Evolutionary conservation across 176 grass and related monocot species (phyloP), one percentile per base, ranked within the genome.

Genomic region (Cymbopogon citratus): DNA sequence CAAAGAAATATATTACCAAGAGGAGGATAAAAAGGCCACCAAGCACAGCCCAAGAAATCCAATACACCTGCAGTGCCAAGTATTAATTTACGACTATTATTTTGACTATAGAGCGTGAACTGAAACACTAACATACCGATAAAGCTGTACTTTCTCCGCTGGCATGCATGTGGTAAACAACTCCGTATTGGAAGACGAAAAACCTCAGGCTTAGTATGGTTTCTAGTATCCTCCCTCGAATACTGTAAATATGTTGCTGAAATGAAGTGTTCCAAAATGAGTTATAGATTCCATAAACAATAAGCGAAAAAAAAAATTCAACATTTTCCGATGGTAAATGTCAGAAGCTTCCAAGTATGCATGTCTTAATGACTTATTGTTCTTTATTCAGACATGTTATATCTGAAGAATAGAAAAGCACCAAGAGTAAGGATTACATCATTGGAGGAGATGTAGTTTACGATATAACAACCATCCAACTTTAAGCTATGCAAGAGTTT

Each of bases 161-260:
- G 73, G 86, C 87, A 69, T 92, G 5, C 89, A 97, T 87, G 77
- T 94, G 91, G 85, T 97, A 97, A 65, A 97, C 94, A 80, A 97
- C 77, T 79, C 94, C 94, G 78, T 89, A 97, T 77, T 97, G 94
- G 81, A 97, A 97, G 61, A 97, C 80, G 61, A 97, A 92, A 78
- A 97, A 97, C 60, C 94, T 92, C 39, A 92, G 84, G 84, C 94
- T 97, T 49, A 92, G 59, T 83, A 97, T 74, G 54, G 87, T 92
- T 63, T 97, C 94, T 65, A 97, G 78, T 87, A 97, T 94, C 46
- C 91, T 89, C 51, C 94, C 94, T 63, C 94, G 82, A 34, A 94
- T 12, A 16, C 90, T 94, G 28, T 92, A 90, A 83, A 97, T 97
- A 90, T 97, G 94, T 74, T 71, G 78, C 94, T 97, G 83, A 77